Evolutionary conservation across 257 asterid species (phyloP).

Genomic region (Scutellaria minor): DNA sequence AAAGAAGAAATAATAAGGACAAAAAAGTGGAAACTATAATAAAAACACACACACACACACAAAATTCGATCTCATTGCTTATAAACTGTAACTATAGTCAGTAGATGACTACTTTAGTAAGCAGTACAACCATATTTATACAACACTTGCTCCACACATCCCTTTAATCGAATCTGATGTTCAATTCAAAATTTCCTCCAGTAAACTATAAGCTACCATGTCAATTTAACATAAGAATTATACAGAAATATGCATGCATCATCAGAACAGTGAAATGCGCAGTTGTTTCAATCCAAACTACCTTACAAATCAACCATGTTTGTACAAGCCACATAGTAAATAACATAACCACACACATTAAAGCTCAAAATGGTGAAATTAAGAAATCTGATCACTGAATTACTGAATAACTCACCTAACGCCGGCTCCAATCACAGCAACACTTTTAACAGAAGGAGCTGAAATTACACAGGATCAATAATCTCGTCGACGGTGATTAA

Average conservation of each 20-base stretch:
- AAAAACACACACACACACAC: neutral
- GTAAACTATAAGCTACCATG: neutral
- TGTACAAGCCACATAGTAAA: neutral
- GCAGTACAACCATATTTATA: neutral
- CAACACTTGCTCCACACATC: neutral
- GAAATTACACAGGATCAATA: conserved; percentile 29
- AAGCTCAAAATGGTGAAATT: conserved; percentile 3
- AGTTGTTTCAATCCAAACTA: conserved; percentile 11
- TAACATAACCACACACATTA: neutral
- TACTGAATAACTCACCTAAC: conserved; percentile 53
- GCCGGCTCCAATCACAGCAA: conserved; percentile 92
- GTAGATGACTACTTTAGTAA: neutral
- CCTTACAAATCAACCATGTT: neutral
- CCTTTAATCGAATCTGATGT: neutral
- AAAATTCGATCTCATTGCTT: neutral
- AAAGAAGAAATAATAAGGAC: neutral
- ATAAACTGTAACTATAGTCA: neutral
- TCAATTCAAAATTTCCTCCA: neutral
- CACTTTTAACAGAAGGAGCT: conserved; percentile 55
- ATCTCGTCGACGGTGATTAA: neutral
- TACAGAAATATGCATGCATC: neutral
- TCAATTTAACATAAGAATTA: neutral
- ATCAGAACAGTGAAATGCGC: conserved; percentile 5
- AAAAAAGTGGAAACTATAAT: neutral
- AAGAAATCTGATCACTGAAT: conserved; percentile 22